Conservation (phyloP, 1,284 basidiomycete species). For the Hemileia vastatrix region DNA sequence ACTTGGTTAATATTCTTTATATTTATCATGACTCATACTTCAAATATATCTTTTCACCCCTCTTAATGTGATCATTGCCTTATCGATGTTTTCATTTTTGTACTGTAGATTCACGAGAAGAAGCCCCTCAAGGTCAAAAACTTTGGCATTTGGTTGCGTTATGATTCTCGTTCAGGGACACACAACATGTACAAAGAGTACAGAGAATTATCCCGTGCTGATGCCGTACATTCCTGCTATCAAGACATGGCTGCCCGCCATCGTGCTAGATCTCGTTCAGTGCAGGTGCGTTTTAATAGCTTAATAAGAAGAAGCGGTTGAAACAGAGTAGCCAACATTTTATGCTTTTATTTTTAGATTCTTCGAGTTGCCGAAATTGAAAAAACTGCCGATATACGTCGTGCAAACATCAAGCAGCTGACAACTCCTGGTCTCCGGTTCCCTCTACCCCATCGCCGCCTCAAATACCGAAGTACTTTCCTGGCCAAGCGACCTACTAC, state of each 20-base stretch:
- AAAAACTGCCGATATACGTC: slow-evolving; percentile 81
- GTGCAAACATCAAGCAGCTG: slow-evolving; percentile 87
- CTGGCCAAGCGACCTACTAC: slow-evolving; percentile 47
- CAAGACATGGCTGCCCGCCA: slow-evolving; percentile 99
- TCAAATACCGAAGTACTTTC: slow-evolving; percentile 45
- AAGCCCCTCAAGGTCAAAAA: slow-evolving; percentile 98
- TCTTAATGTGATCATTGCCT: slow-evolving; percentile 13
- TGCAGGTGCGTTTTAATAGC: slow-evolving; percentile 74
- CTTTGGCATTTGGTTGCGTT: slow-evolving; percentile 99
- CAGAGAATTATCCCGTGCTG: slow-evolving; percentile 87
- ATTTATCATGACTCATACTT: no score
- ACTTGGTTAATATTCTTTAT: no score
- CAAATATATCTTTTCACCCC: no score
- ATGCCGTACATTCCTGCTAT: slow-evolving; percentile 94
- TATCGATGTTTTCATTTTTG: not conserved
- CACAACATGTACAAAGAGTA: slow-evolving; percentile 91
- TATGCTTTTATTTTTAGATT: slow-evolving; percentile 52
- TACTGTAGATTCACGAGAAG: slow-evolving; percentile 79
- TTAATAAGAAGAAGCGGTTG: no score
- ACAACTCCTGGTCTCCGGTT: slow-evolving; percentile 83
- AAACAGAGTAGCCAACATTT: no score
- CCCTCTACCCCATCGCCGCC: slow-evolving; percentile 84
- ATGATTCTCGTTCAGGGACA: slow-evolving; percentile 94
- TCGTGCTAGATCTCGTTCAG: slow-evolving; percentile 96
- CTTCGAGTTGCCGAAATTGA: slow-evolving; percentile 86